Conservation (phyloP, 768 basidiomycete genomes). For the Termitomyces eurrhizus region DNA sequence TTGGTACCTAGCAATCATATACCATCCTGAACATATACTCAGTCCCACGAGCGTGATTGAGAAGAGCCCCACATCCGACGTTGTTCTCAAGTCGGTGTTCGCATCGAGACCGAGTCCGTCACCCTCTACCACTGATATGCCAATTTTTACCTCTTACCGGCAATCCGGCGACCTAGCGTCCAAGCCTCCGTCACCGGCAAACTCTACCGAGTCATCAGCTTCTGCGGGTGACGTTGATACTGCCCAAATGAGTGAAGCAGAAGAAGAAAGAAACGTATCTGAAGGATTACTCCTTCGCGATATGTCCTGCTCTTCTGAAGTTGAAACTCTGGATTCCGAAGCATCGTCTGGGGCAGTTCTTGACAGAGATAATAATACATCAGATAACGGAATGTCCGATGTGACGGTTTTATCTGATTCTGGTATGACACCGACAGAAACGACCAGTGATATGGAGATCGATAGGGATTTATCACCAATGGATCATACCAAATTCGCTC, state of each 20-base stretch:
- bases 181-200: conserved; percentile 1
- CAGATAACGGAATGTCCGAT: conserved; percentile 1
- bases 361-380: neutral
- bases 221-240: neutral
- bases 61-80: neutral
- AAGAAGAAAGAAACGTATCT: conserved; percentile 24
- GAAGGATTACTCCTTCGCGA: conserved; percentile 24
- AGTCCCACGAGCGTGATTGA: conserved; percentile 13
- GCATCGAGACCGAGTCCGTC: neutral
- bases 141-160: neutral
- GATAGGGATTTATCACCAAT: conserved; percentile 9
- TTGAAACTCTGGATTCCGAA: conserved; percentile 8
- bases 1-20: conserved; percentile 97
- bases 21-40: conserved; percentile 66
- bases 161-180: neutral
- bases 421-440: conserved; percentile 1
- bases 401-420: conserved; percentile 4
- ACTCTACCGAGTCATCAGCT: neutral
- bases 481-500: conserved; percentile 1
- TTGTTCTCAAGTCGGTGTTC: conserved; percentile 3
- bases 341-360: conserved; percentile 1
- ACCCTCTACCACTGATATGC: neutral
- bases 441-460: conserved; percentile 13
- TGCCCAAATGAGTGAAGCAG: conserved; percentile 24
- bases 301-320: conserved; percentile 22